A percentile compares a stretch with the other conserved stretches of the same genome.
phyloP scores from a whole-genome alignment of 106 monocot species.

The Allium cepa region DNA sequence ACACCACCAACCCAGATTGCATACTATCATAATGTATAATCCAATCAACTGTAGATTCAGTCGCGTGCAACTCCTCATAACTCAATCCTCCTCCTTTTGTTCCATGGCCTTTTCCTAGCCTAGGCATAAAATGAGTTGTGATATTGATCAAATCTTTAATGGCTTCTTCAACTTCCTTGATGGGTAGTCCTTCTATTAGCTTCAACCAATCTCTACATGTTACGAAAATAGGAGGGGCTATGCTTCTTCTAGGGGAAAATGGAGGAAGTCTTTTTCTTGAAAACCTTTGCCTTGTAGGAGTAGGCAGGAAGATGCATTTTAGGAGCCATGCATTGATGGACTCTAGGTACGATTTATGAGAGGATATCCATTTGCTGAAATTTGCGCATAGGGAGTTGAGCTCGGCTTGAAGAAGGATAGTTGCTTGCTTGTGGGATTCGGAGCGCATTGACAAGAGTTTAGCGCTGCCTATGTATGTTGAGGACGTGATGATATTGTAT shows the following conservation, averaged over 20 bases:
- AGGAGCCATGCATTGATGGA: conserved; percentile 75
- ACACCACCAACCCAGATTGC: conserved; percentile 31
- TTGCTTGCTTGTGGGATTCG: conserved; percentile 44
- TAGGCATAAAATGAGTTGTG: conserved; percentile 34
- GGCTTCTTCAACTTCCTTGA: conserved; percentile 40
- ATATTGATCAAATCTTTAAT: conserved; percentile 46
- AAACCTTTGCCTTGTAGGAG: conserved; percentile 16
- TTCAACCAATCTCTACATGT: conserved; percentile 71
- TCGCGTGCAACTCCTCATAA: conserved; percentile 9
- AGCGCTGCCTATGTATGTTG: conserved; percentile 28
- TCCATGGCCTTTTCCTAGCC: conserved; percentile 38
- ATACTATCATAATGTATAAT: conserved; percentile 38
- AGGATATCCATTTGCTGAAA: conserved; percentile 77
- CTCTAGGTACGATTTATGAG: conserved; percentile 61
- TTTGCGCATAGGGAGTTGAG: conserved; percentile 49
- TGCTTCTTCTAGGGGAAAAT: conserved; percentile 29
- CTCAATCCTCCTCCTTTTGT: conserved; percentile 1
- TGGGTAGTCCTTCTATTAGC: conserved; percentile 31
- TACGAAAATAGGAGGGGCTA: conserved; percentile 72
- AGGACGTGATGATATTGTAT: conserved; percentile 28
- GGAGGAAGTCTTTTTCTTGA: conserved; percentile 12
- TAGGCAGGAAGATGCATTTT: conserved; percentile 55
- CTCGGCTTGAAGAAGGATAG: conserved; percentile 38
- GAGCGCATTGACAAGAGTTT: conserved; percentile 32
- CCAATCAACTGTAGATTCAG: conserved; percentile 34